phyloP scores from a whole-genome alignment of 2,329 filamentous ascomycete species.

The Phyllosticta capitalensis region DNA sequence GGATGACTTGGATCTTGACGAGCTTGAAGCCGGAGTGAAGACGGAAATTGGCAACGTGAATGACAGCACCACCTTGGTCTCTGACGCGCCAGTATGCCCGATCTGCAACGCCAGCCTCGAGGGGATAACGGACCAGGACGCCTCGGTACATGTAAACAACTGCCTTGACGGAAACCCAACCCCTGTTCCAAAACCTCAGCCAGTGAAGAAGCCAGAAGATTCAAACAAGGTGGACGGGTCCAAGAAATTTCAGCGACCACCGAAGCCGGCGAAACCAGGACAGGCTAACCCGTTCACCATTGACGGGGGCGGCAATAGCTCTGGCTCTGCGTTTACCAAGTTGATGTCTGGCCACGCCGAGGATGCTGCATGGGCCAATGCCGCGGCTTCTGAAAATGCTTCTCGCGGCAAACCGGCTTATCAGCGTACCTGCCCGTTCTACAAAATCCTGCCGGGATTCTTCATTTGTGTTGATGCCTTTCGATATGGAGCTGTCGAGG shows the following conservation, averaged over 20 bases:
- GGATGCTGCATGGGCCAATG: slow-evolving; percentile 79
- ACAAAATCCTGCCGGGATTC: slow-evolving; percentile 93
- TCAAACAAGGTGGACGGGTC: slow-evolving; percentile 14
- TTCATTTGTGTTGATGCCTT: slow-evolving; percentile 94
- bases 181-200: slow-evolving; percentile 37
- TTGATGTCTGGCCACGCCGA: slow-evolving; percentile 91
- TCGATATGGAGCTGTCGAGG: slow-evolving; percentile 84
- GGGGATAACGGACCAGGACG: slow-evolving; percentile 51
- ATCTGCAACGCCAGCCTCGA: slow-evolving; percentile 61
- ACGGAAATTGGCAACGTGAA: slow-evolving; percentile 5
- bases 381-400: slow-evolving; percentile 67
- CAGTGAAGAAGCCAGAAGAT: slow-evolving; percentile 5
- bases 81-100: slow-evolving; percentile 50
- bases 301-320: slow-evolving; percentile 37
- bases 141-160: slow-evolving; percentile 78
- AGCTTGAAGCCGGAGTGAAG: slow-evolving; percentile 21
- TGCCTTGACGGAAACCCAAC: slow-evolving; percentile 78
- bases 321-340: slow-evolving; percentile 80
- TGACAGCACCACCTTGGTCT: slow-evolving; percentile 1
- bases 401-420: slow-evolving; percentile 79
- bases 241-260: slow-evolving; percentile 57
- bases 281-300: slow-evolving; percentile 70
- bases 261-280: slow-evolving; percentile 60
- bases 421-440: slow-evolving; percentile 89
- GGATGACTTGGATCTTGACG: slow-evolving; percentile 47